Evolutionary conservation across 305 asterid genomes (phyloP).

Genomic region (Lippia alba): DNA sequence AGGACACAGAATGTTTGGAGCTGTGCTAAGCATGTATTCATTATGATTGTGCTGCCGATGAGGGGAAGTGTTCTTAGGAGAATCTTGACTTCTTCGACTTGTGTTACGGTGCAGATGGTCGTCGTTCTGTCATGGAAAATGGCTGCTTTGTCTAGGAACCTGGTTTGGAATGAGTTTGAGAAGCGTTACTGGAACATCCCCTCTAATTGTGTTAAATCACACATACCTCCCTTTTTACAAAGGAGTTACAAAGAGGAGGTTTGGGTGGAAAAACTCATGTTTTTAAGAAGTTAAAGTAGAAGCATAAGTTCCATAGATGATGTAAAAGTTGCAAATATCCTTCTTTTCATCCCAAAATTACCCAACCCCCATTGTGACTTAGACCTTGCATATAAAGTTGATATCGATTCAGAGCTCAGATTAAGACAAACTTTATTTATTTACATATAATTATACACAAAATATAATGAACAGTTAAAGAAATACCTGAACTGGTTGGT

Average conservation of each 20-base stretch:
- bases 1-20: slow-evolving; percentile 54
- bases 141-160: slow-evolving; percentile 60
- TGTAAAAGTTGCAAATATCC: no score
- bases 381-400: no score
- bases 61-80: slow-evolving; percentile 58
- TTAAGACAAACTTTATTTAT: not conserved
- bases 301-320: no score
- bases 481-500: slow-evolving; percentile 46
- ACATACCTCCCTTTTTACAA: not conserved
- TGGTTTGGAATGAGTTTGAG: slow-evolving; percentile 21
- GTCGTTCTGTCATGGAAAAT: slow-evolving; percentile 22
- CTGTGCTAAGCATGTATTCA: slow-evolving; percentile 67
- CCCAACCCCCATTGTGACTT: no score
- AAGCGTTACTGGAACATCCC: not conserved
- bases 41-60: slow-evolving; percentile 46
- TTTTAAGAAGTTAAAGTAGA: no score
- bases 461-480: not conserved
- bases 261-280: no score
- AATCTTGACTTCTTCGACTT: slow-evolving; percentile 63
- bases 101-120: slow-evolving; percentile 53
- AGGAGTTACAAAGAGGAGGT: no score
- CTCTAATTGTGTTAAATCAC: not conserved
- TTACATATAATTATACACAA: not conserved
- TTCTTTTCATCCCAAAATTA: no score
- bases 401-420: no score